These are phyloP conservation scores for Ophiostoma ips DNA, from an alignment of 2,329 filamentous ascomycete genomes.

Conservation along the genomic window DNA sequence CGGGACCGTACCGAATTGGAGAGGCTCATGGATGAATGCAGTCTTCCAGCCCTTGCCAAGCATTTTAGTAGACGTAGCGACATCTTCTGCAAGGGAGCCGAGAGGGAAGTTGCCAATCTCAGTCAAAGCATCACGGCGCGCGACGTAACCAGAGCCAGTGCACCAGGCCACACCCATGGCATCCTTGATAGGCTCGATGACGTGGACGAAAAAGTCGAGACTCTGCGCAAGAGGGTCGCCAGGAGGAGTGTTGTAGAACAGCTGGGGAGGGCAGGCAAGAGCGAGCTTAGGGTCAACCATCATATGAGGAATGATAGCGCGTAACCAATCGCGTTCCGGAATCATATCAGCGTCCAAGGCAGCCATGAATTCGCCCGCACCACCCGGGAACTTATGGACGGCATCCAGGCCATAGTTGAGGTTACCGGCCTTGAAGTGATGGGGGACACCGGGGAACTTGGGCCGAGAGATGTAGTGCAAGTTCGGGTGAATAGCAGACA, in stretches of 20 bases:
- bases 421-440: slow-evolving; percentile 52
- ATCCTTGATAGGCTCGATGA: slow-evolving; percentile 36
- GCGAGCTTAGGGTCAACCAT: slow-evolving; percentile 41
- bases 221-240: slow-evolving; percentile 45
- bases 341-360: slow-evolving; percentile 45
- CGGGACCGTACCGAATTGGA: slow-evolving; percentile 47
- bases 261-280: slow-evolving; percentile 44
- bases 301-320: slow-evolving; percentile 44
- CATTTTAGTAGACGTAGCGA: slow-evolving; percentile 43
- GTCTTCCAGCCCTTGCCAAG: slow-evolving; percentile 49
- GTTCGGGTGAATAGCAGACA: slow-evolving; percentile 31
- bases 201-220: slow-evolving; percentile 44
- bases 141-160: slow-evolving; percentile 47
- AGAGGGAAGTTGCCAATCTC: slow-evolving; percentile 48
- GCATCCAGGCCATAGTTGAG: slow-evolving; percentile 46
- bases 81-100: slow-evolving; percentile 46
- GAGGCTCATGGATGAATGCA: slow-evolving; percentile 42
- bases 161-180: slow-evolving; percentile 44
- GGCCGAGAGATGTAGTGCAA: slow-evolving; percentile 38
- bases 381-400: slow-evolving; percentile 34
- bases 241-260: slow-evolving; percentile 48
- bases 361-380: slow-evolving; percentile 40
- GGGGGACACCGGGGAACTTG: slow-evolving; percentile 32
- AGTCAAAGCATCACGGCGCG: slow-evolving; percentile 42
- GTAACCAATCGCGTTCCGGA: slow-evolving; percentile 45